phyloP scores from a whole-genome alignment of 2,329 filamentous ascomycete species.

The Phialocephala subalpina region DNA sequence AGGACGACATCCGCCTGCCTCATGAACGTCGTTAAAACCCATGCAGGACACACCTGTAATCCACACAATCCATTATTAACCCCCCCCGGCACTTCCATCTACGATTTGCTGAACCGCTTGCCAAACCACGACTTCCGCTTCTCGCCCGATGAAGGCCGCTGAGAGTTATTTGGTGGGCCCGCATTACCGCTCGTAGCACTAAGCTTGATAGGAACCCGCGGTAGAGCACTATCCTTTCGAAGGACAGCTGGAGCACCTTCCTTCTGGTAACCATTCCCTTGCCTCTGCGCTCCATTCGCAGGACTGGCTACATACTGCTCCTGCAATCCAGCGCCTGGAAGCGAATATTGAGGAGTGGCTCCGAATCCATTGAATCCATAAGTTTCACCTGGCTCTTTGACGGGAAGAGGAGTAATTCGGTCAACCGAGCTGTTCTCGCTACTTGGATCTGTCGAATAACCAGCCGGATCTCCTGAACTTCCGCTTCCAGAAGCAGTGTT shows the following conservation, averaged over 20 bases:
- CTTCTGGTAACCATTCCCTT: constrained; percentile 32
- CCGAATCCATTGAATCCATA: constrained; percentile 66
- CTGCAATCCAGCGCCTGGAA: constrained; percentile 46
- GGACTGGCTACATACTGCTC: constrained; percentile 44
- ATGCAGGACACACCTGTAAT: background rate
- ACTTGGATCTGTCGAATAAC: constrained; percentile 84
- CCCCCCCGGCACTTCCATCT: constrained; percentile 29
- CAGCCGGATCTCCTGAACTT: constrained; percentile 75
- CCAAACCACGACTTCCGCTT: constrained; percentile 94
- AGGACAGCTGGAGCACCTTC: constrained; percentile 34
- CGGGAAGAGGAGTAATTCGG: constrained; percentile 66
- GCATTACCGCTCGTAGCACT: constrained; percentile 35
- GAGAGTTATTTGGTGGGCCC: constrained; percentile 15
- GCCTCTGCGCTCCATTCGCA: constrained; percentile 27
- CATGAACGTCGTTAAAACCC: constrained; percentile 31
- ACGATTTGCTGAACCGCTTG: constrained; percentile 76
- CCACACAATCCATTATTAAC: constrained; percentile 17
- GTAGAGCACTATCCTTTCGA: constrained; percentile 34
- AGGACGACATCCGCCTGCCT: constrained; percentile 19
- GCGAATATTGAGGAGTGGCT: constrained; percentile 48
- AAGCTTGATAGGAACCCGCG: constrained; percentile 42
- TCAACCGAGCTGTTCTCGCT: constrained; percentile 94
- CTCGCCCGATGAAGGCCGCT: constrained; percentile 50
- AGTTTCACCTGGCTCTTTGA: constrained; percentile 64
- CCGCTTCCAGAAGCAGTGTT: constrained; percentile 77